phyloP scores from a whole-genome alignment of 306 rosid species.

The Acmispon strigosus region DNA sequence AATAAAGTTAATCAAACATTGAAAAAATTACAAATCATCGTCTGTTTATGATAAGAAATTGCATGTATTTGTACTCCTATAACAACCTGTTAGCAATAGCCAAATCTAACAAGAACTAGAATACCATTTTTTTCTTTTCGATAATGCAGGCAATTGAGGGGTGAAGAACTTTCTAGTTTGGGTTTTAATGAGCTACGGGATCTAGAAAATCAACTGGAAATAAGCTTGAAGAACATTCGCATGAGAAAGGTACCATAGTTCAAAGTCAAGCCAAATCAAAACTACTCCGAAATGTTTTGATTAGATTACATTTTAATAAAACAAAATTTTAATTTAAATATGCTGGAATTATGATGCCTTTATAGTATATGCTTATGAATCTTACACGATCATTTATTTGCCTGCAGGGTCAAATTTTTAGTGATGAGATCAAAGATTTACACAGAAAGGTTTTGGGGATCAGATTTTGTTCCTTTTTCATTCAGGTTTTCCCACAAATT shows the following conservation, averaged over 20 bases:
- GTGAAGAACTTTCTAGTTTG: conserved; percentile 68
- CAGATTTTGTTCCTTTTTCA: neutral
- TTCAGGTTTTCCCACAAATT: neutral
- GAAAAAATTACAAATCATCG: too few relatives aligned
- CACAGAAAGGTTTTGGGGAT: conserved; percentile 33
- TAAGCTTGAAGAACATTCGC: conserved; percentile 62
- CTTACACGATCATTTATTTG: conserved; percentile 9
- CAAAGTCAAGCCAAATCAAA: neutral
- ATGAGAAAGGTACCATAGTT: conserved; percentile 46
- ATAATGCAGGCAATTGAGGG: conserved; percentile 68
- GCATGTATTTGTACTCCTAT: neutral
- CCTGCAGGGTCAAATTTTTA: conserved; percentile 46
- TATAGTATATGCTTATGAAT: neutral
- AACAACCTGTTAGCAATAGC: neutral
- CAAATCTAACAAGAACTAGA: neutral
- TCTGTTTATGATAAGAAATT: too few relatives aligned
- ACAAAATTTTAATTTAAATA: neutral
- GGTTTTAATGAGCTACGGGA: conserved; percentile 49
- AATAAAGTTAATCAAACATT: too few relatives aligned
- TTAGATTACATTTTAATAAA: neutral
- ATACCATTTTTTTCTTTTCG: neutral
- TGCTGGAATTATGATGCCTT: neutral
- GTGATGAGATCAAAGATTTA: conserved; percentile 44
- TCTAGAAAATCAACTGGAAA: conserved; percentile 66
- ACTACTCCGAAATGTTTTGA: neutral